Percentiles rank a stretch among this genome's conserved stretches.
These are phyloP conservation scores for Kwoniella shivajii DNA, from an alignment of 1,284 basidiomycete genomes.

Conservation along the genomic window DNA sequence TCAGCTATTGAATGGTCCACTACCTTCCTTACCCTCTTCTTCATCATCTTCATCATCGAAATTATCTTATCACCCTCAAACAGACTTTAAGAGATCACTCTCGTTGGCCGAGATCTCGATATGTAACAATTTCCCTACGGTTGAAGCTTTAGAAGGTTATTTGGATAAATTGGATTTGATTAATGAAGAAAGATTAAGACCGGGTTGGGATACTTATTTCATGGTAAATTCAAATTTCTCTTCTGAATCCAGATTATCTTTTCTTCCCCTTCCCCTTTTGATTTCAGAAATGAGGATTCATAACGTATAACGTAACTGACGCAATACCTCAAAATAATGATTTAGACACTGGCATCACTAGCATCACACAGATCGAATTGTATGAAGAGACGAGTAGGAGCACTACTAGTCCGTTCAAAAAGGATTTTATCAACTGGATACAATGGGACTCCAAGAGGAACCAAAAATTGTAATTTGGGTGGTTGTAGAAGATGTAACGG, in stretches of 20 bases:
- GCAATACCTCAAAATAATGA: too few species aligned
- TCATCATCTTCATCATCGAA: slow-evolving; percentile 14
- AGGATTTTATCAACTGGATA: slow-evolving; percentile 96
- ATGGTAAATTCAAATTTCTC: slow-evolving; percentile 63
- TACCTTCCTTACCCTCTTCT: slow-evolving; percentile 19
- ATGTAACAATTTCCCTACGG: slow-evolving; percentile 67
- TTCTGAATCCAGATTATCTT: not conserved
- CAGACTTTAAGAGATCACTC: slow-evolving; percentile 48
- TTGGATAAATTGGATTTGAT: slow-evolving; percentile 70
- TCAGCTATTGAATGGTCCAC: slow-evolving; percentile 52
- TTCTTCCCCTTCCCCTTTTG: too few species aligned
- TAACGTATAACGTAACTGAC: too few species aligned
- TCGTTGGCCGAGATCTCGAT: slow-evolving; percentile 62
- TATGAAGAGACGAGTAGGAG: slow-evolving; percentile 97
- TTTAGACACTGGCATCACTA: slow-evolving; percentile 77
- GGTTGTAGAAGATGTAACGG: slow-evolving; percentile 82
- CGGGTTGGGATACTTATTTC: slow-evolving; percentile 92
- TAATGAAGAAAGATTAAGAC: slow-evolving; percentile 73
- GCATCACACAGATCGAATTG: slow-evolving; percentile 88
- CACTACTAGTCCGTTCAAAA: slow-evolving; percentile 77
- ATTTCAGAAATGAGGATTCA: too few species aligned
- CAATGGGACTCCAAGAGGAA: slow-evolving; percentile 91
- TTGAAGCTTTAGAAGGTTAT: slow-evolving; percentile 64
- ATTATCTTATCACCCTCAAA: slow-evolving; percentile 20
- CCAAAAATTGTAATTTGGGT: slow-evolving; percentile 83